A percentile compares a stretch with the other conserved stretches of the same genome.
Evolutionary conservation across 202 grass and related monocot genomes (phyloP).

Genomic region (Digitaria exilis): DNA sequence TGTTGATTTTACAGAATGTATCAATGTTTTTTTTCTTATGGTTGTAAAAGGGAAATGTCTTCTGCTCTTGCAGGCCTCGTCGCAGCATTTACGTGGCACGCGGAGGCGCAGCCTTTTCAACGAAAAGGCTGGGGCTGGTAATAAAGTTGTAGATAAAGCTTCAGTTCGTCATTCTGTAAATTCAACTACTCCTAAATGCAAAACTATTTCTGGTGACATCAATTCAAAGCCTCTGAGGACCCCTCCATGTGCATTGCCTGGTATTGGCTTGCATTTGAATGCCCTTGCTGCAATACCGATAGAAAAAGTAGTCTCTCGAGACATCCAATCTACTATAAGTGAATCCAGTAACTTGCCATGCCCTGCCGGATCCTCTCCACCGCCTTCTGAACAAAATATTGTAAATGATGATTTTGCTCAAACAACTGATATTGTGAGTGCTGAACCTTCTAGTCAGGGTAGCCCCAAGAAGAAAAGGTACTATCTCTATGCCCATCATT

Average conservation of each 20-base stretch:
- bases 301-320: conserved; percentile 49
- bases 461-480: conserved; percentile 98
- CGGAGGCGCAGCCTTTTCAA: conserved; percentile 93
- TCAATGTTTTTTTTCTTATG: conserved; percentile 16
- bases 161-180: conserved; percentile 45
- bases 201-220: conserved; percentile 54
- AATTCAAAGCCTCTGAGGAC: conserved; percentile 58
- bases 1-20: conserved; percentile 21
- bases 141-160: conserved; percentile 42
- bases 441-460: conserved; percentile 42
- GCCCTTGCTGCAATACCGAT: conserved; percentile 71
- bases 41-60: conserved; percentile 2
- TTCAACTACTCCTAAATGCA: conserved; percentile 56
- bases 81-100: conserved; percentile 76
- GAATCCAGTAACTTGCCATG: conserved; percentile 46
- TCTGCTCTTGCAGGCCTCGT: conserved; percentile 47
- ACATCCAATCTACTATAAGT: conserved; percentile 40
- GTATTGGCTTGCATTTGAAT: conserved; percentile 98
- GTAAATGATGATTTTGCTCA: conserved; percentile 38
- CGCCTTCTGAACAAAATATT: conserved; percentile 37
- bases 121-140: conserved; percentile 54
- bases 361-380: conserved; percentile 41
- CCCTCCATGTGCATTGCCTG: conserved; percentile 72
- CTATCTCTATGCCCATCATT: conserved; percentile 28
- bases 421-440: conserved; percentile 32